These are phyloP conservation scores for Eucalyptus sideroxylon DNA, from an alignment of 345 rosid species.

Conservation along the genomic window DNA sequence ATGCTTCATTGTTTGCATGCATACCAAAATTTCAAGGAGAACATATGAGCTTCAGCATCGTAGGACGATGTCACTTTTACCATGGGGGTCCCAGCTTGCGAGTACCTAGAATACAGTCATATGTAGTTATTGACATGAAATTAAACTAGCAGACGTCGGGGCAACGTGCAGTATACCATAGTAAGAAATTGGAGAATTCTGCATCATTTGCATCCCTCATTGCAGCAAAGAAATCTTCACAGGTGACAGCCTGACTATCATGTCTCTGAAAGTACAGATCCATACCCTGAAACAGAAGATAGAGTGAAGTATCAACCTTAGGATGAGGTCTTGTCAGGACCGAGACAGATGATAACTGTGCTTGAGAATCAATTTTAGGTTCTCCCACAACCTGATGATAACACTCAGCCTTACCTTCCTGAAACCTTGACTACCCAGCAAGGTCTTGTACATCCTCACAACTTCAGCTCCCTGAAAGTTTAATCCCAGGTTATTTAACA, in stretches of 20 bases:
- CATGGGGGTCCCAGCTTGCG: constrained; percentile 97
- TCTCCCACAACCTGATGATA: not conserved
- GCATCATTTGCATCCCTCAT: constrained; percentile 97
- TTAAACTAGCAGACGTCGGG: not conserved
- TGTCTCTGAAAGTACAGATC: constrained; percentile 93
- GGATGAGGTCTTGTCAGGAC: not conserved
- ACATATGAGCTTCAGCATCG: constrained; percentile 58
- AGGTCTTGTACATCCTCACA: constrained; percentile 99
- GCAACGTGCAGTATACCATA: constrained; percentile 30
- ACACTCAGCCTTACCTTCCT: constrained; percentile 46
- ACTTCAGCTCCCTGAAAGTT: constrained; percentile 94
- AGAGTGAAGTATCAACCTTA: not conserved
- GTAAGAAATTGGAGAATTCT: constrained; percentile 88
- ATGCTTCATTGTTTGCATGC: not conserved
- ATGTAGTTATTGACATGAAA: not conserved
- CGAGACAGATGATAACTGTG: not conserved
- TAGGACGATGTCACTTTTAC: constrained; percentile 76
- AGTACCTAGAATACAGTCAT: constrained; percentile 50
- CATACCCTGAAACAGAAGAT: constrained; percentile 58
- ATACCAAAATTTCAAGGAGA: constrained; percentile 87
- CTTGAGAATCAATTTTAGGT: not conserved
- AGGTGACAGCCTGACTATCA: constrained; percentile 97
- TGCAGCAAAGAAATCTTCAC: constrained; percentile 95
- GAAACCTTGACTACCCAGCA: constrained; percentile 84
- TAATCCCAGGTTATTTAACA: not conserved